These are phyloP conservation scores for Colletotrichum sp. DNA, from an alignment of 2,329 filamentous ascomycete species.

Conservation along the genomic window DNA sequence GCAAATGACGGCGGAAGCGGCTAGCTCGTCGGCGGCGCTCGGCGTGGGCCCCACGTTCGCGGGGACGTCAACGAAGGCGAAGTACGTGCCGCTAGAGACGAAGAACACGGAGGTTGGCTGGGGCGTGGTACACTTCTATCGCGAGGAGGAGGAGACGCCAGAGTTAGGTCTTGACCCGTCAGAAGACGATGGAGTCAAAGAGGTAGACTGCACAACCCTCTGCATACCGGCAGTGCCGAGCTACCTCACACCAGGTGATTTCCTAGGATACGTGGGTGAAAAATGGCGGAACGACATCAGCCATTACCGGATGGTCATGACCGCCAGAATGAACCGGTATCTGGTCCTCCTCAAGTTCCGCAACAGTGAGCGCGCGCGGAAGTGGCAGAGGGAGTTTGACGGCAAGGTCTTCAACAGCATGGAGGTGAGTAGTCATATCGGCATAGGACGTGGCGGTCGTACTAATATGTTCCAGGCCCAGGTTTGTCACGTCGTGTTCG, in stretches of 20 bases:
- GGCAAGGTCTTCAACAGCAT: conserved; percentile 92
- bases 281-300: conserved; percentile 85
- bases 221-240: conserved; percentile 95
- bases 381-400: conserved; percentile 88
- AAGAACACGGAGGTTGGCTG: conserved; percentile 82
- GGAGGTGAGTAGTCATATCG: conserved; percentile 64
- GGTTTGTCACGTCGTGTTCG: conserved; percentile 92
- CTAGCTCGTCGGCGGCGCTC: conserved; percentile 54
- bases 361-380: conserved; percentile 72
- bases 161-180: conserved; percentile 45
- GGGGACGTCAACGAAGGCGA: conserved; percentile 82
- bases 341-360: conserved; percentile 96
- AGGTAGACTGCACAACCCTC: conserved; percentile 81
- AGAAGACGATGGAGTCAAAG: conserved; percentile 33
- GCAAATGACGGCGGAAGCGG: conserved; percentile 39
- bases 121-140: conserved; percentile 93
- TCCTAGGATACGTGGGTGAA: conserved; percentile 90
- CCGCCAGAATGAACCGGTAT: conserved; percentile 86
- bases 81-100: conserved; percentile 73
- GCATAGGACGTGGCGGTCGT: not conserved
- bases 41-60: conserved; percentile 61
- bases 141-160: conserved; percentile 78
- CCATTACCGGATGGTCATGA: conserved; percentile 94
- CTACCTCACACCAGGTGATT: conserved; percentile 89
- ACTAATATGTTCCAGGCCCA: conserved; percentile 63